Base-by-base conservation (phyloP, 306 rosid species). In the Astragalus glycyphyllos region DNA sequence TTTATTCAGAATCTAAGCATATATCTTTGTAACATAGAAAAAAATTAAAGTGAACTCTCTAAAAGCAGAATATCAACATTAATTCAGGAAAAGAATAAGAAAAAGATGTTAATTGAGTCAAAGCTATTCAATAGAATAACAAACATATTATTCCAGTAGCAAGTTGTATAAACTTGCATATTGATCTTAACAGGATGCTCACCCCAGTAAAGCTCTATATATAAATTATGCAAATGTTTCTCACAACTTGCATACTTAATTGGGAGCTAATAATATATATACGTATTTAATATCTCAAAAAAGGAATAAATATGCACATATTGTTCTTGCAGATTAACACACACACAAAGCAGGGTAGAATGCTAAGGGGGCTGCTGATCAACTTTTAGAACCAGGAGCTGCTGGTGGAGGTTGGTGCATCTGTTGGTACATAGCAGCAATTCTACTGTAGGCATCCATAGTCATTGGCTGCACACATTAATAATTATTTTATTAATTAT, bases 391-490 rank as follows among this genome's bases (percentile, higher is more conserved):
- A 57, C 69, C 84, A 8, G 89, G 69, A 65, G 81, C 75, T 11
- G 81, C 75, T 11, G 4, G 20, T 6, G 87, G 83, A 49, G 80
- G 87, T 73, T 86, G 95, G 12, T 89, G 92, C 62, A 89, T 58
- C 66, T 91, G 99, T 6, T 91, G 97, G 76, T 86, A 91, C 85
- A 87, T 81, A 29, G 91, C 89, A 3, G 87, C 90, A 76, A 94
- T 82, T 83, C 89, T 82, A 61, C 84, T 82, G 73, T 86, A 89
- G 6, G 91, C 87, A 47, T 94, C 99, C 86, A 88, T 74, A 7
- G 59, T 84, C 89, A 84, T 82, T 2, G 99, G 88, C 99, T 94
- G 86, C 88, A 82, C 37, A 48, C 0, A 32, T 63, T 10, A 56
- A 42, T 5, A 17, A 6, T 2, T 47, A 4, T 8, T 44, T 54